These are phyloP conservation scores for Lactarius sp. DNA, from an alignment of 768 basidiomycete species.

Conservation along the genomic window DNA sequence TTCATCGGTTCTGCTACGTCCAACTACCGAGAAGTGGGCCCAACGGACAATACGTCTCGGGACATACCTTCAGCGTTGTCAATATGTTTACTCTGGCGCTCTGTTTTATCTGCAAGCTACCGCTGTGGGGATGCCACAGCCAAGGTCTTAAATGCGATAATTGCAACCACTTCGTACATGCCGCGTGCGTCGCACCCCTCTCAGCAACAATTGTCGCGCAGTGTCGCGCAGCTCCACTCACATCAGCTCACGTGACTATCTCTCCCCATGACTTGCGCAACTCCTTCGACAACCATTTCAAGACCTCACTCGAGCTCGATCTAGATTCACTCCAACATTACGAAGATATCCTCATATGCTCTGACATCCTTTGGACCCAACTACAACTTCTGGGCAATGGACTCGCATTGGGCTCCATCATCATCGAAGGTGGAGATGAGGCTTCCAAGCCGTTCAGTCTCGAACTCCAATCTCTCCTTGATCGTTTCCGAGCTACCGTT, in stretches of 20 bases:
- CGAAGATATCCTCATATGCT: slow-evolving; percentile 66
- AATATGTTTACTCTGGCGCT: slow-evolving; percentile 72
- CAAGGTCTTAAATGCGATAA: slow-evolving; percentile 62
- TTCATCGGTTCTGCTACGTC: slow-evolving; percentile 55
- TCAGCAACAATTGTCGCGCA: slow-evolving; percentile 29
- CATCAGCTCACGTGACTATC: slow-evolving; percentile 48
- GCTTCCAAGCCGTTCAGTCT: slow-evolving; percentile 9
- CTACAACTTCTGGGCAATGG: slow-evolving; percentile 64
- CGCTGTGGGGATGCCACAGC: slow-evolving; percentile 64
- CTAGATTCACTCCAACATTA: slow-evolving; percentile 48
- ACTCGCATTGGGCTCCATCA: slow-evolving; percentile 57
- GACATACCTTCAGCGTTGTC: slow-evolving; percentile 51
- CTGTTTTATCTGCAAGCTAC: slow-evolving; percentile 60
- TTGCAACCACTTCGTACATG: slow-evolving; percentile 61
- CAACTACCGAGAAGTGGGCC: slow-evolving; percentile 34
- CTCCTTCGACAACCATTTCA: slow-evolving; percentile 54
- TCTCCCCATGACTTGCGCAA: slow-evolving; percentile 47
- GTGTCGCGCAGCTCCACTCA: slow-evolving; percentile 40
- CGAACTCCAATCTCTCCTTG: slow-evolving; percentile 35
- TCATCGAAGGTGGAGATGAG: slow-evolving; percentile 35
- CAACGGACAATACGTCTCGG: slow-evolving; percentile 29
- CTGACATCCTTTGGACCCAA: slow-evolving; percentile 60
- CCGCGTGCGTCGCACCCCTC: slow-evolving; percentile 39
- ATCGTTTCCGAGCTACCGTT: slow-evolving; percentile 53
- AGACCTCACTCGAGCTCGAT: slow-evolving; percentile 38